These are phyloP conservation scores for Amanita thiersii DNA, from an alignment of 768 basidiomycete genomes.

Conservation along the genomic window DNA sequence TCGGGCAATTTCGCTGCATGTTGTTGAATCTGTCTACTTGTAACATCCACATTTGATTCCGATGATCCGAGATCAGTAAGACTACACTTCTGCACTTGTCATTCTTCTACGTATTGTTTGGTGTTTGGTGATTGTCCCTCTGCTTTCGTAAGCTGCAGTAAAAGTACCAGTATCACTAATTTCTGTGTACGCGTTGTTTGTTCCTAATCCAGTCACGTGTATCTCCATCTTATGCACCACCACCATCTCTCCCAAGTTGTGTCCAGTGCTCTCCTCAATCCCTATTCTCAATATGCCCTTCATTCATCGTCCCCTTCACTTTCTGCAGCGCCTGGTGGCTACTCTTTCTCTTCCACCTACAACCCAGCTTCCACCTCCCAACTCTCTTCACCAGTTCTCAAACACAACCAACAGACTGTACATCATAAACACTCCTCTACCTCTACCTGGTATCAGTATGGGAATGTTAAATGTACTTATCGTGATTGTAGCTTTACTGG, in stretches of 20 bases:
- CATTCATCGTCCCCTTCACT: conserved; percentile 30
- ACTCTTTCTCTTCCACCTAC: conserved; percentile 14
- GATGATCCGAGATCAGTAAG: conserved; percentile 2
- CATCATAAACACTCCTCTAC: conserved; percentile 1
- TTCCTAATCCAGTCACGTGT: conserved; percentile 9
- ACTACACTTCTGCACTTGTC: not conserved
- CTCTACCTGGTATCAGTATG: conserved; percentile 54
- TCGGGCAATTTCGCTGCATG: too few relatives aligned
- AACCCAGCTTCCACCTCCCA: not conserved
- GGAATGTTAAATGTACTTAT: conserved; percentile 51
- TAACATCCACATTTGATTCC: not conserved
- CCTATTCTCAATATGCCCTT: conserved; percentile 27
- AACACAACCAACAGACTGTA: too few relatives aligned
- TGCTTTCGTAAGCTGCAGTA: conserved; percentile 6
- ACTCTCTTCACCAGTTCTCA: not conserved
- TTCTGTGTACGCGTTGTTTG: conserved; percentile 7
- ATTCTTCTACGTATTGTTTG: conserved; percentile 2
- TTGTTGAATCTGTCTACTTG: not conserved
- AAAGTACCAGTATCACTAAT: conserved; percentile 10
- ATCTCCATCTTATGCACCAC: conserved; percentile 9
- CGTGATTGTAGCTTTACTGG: conserved; percentile 62
- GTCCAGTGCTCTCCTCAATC: conserved; percentile 7
- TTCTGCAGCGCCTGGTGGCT: conserved; percentile 16
- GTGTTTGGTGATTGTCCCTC: conserved; percentile 7
- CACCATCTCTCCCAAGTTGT: conserved; percentile 3